These are phyloP conservation scores for Termitomyces sp. DNA, from an alignment of 768 basidiomycete genomes.

Conservation along the genomic window DNA sequence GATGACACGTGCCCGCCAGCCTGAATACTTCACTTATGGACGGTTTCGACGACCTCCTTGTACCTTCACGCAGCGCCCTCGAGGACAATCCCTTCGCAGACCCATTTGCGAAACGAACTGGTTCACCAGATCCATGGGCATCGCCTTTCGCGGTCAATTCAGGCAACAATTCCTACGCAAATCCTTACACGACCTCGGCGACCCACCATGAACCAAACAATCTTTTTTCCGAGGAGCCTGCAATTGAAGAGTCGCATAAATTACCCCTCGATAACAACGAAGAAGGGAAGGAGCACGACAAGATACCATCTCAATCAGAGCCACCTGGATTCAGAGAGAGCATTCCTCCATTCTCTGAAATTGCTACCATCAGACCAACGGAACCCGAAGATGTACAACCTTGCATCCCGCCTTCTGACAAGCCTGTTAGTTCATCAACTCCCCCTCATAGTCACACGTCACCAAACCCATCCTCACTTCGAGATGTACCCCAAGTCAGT, in stretches of 20 bases:
- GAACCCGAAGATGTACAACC: conserved; percentile 29
- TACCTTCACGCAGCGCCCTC: conserved; percentile 54
- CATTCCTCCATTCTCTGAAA: conserved; percentile 41
- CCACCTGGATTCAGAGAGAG: conserved; percentile 58
- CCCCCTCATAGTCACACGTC: conserved; percentile 8
- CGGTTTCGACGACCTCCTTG: conserved; percentile 74
- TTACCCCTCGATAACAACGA: conserved; percentile 23
- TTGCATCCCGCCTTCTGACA: conserved; percentile 14
- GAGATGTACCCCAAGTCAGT: conserved; percentile 18
- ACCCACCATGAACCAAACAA: conserved; percentile 22
- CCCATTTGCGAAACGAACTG: conserved; percentile 64
- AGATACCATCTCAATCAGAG: conserved; percentile 24
- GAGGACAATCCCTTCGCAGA: conserved; percentile 77
- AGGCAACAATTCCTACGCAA: conserved; percentile 22
- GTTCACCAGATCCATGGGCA: conserved; percentile 77
- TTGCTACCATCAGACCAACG: conserved; percentile 38
- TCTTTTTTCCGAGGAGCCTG: conserved; percentile 20
- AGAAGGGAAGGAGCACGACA: conserved; percentile 33
- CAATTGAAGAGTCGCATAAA: conserved; percentile 32
- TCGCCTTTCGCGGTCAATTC: conserved; percentile 45
- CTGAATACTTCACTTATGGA: conserved; percentile 44
- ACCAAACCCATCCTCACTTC: conserved; percentile 18
- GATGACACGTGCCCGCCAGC: background rate
- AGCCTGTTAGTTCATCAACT: conserved; percentile 9
- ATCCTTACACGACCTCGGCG: conserved; percentile 25